Conservation (phyloP, 2,329 filamentous ascomycete species). For the Nemania diffusa region DNA sequence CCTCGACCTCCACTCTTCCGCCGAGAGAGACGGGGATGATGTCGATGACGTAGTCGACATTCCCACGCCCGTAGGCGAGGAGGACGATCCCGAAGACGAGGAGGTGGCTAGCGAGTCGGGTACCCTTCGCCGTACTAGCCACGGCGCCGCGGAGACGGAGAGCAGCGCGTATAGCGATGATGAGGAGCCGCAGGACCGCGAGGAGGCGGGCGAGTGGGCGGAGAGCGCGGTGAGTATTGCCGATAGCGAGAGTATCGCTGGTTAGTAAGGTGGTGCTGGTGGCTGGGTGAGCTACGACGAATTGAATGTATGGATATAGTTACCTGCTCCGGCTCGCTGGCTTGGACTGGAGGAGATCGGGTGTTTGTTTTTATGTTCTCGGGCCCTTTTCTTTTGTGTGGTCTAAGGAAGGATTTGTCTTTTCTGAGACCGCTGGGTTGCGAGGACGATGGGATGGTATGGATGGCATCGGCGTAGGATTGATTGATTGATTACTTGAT, state of each 20-base stretch:
- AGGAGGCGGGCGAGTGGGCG: slow-evolving; percentile 48
- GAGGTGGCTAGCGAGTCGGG: slow-evolving; percentile 58
- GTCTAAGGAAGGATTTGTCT: not conserved
- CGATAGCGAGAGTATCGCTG: slow-evolving; percentile 52
- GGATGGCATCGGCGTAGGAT: not conserved
- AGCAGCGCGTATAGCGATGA: not conserved
- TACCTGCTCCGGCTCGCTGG: not conserved
- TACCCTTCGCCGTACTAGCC: slow-evolving; percentile 60
- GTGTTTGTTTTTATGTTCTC: not conserved
- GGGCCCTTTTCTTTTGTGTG: not conserved
- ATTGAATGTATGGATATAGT: not conserved
- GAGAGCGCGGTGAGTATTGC: slow-evolving; percentile 27
- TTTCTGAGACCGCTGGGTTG: not conserved
- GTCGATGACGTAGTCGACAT: slow-evolving; percentile 27
- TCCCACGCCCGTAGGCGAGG: slow-evolving; percentile 33
- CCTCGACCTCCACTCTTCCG: slow-evolving; percentile 36
- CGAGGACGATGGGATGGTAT: not conserved
- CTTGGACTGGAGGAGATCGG: not conserved
- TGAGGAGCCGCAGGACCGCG: slow-evolving; percentile 40
- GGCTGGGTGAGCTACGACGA: too few relatives aligned
- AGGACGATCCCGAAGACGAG: slow-evolving; percentile 46
- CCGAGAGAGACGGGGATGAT: not conserved
- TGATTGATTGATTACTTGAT: not conserved
- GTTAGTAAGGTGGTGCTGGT: not conserved
- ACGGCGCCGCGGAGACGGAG: slow-evolving; percentile 52